Evolutionary conservation across 345 rosid genomes (phyloP).

Genomic region (Salix exigua): DNA sequence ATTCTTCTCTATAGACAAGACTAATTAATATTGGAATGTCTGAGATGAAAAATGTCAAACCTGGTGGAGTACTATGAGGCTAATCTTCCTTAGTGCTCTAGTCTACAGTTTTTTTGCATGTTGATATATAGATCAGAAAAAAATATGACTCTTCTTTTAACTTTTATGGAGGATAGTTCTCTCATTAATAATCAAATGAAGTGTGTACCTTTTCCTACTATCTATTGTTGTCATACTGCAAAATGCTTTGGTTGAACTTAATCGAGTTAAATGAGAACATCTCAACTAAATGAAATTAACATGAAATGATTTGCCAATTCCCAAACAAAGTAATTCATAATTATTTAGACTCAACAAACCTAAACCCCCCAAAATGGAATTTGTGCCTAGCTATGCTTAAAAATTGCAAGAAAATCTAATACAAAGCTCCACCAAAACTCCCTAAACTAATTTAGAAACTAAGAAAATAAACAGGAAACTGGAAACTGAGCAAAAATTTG

Average conservation of each 20-base stretch:
- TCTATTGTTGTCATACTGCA: background rate
- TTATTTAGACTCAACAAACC: no score
- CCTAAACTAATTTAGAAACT: no score
- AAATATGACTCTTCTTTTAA: background rate
- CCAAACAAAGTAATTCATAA: no score
- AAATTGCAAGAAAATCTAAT: no score
- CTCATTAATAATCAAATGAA: background rate
- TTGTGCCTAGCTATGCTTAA: no score
- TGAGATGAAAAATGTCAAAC: background rate
- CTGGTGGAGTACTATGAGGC: background rate
- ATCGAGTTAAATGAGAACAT: background rate
- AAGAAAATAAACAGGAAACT: no score
- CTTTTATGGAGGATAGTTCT: background rate
- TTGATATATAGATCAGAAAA: background rate
- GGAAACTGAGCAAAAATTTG: no score
- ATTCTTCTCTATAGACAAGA: background rate
- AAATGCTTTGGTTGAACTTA: background rate
- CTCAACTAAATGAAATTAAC: background rate
- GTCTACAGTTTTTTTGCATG: background rate
- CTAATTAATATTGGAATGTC: background rate
- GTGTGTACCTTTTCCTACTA: background rate
- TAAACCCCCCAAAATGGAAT: no score
- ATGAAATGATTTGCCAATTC: background rate
- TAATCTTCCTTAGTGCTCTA: background rate
- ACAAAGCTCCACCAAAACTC: no score